Evolutionary conservation across 2,329 filamentous ascomycete species (phyloP).

Genomic region (Orbilia oligospora): DNA sequence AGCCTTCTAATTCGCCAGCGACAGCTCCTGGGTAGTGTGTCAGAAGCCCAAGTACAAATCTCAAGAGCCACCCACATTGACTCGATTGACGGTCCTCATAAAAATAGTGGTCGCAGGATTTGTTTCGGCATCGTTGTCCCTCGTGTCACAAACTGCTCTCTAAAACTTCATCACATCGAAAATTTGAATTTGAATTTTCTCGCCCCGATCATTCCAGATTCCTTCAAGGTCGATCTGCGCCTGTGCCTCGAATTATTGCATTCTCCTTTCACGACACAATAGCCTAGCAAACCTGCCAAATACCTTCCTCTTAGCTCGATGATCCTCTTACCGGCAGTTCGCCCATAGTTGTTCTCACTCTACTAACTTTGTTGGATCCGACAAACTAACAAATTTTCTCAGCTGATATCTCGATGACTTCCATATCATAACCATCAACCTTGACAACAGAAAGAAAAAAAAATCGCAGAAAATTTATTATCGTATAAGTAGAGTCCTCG

Average conservation of each 20-base stretch:
- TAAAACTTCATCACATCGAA: slow-evolving; percentile 31
- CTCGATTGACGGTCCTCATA: slow-evolving; percentile 40
- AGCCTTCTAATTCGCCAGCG: slow-evolving; percentile 52
- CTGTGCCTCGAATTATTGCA: slow-evolving; percentile 48
- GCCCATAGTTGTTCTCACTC: slow-evolving; percentile 27
- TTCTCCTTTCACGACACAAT: slow-evolving; percentile 33
- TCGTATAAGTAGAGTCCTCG: slow-evolving; percentile 33
- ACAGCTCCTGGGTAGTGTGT: slow-evolving; percentile 54
- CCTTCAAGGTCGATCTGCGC: slow-evolving; percentile 13
- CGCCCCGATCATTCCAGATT: slow-evolving; percentile 19
- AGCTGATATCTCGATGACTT: slow-evolving; percentile 40
- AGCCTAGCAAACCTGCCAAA: slow-evolving; percentile 14
- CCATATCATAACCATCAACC: slow-evolving; percentile 28
- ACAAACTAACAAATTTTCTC: slow-evolving; percentile 26
- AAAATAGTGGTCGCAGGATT: slow-evolving; percentile 60
- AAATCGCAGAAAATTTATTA: slow-evolving; percentile 5
- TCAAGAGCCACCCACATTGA: slow-evolving; percentile 47
- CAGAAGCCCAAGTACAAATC: slow-evolving; percentile 57
- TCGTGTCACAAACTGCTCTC: slow-evolving; percentile 47
- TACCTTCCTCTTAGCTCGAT: slow-evolving; percentile 38
- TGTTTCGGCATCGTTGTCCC: slow-evolving; percentile 48
- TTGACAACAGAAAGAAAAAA: slow-evolving; percentile 12
- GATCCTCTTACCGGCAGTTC: slow-evolving; percentile 51
- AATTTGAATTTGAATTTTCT: slow-evolving; percentile 28
- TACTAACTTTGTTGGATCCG: slow-evolving; percentile 16